Percentiles rank a stretch among this genome's conserved stretches.
Evolutionary conservation across 2,329 filamentous ascomycete genomes (phyloP).

Genomic region (Onygenales sp.): DNA sequence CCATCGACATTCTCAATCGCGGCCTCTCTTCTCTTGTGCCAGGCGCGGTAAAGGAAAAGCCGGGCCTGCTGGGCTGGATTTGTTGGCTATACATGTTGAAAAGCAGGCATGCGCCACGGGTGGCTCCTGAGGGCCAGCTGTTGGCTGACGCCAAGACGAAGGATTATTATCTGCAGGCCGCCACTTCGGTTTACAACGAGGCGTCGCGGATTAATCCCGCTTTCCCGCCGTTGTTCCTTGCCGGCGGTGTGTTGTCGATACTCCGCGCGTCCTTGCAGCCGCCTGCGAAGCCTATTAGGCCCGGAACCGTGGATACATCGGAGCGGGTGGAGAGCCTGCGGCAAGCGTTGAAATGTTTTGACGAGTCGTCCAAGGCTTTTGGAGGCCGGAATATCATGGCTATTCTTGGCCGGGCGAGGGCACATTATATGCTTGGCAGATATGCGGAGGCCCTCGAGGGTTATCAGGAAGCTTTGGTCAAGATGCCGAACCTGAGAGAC

Average conservation of each 20-base stretch:
- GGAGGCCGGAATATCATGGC: conserved; percentile 86
- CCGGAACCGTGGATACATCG: conserved; percentile 54
- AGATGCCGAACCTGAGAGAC: conserved; percentile 79
- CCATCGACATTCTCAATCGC: conserved; percentile 60
- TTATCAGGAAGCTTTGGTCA: conserved; percentile 80
- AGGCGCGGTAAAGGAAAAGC: conserved; percentile 66
- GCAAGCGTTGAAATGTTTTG: conserved; percentile 83
- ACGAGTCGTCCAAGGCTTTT: conserved; percentile 81
- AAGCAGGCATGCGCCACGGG: conserved; percentile 67
- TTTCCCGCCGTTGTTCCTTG: conserved; percentile 83
- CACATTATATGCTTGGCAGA: conserved; percentile 76
- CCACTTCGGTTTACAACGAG: conserved; percentile 88
- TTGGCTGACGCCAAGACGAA: conserved; percentile 76
- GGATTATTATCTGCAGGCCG: conserved; percentile 80
- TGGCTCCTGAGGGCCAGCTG: conserved; percentile 53
- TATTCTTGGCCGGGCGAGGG: conserved; percentile 77
- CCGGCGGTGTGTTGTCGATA: conserved; percentile 79
- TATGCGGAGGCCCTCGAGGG: conserved; percentile 71
- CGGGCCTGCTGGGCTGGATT: conserved; percentile 72
- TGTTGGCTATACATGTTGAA: conserved; percentile 91
- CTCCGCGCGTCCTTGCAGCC: conserved; percentile 77
- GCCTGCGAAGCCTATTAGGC: conserved; percentile 57
- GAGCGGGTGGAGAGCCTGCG: conserved; percentile 72
- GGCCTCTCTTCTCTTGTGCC: conserved; percentile 63
- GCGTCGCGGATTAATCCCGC: conserved; percentile 89